Conservation (phyloP, 176 grass and related monocot genomes). For the Aegilops speltoides region DNA sequence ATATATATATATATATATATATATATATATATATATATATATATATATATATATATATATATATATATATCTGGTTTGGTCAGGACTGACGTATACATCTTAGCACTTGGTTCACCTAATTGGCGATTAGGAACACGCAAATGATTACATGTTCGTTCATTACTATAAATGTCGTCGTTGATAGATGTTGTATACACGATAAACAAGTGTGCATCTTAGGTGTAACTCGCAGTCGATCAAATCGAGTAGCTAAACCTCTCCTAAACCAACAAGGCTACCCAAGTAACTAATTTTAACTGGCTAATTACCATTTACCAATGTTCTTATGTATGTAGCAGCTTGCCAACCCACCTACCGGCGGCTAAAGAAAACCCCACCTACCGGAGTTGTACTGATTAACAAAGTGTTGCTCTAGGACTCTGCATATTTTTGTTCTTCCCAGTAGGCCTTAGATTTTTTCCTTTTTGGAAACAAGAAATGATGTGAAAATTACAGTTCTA, state of each 20-base stretch:
- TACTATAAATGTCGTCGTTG: neutral
- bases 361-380: too few species aligned
- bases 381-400: too few species aligned
- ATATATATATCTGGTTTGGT: neutral
- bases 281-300: neutral
- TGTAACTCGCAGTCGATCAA: neutral
- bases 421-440: too few species aligned
- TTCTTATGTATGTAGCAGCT: neutral
- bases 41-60: too few species aligned
- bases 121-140: neutral
- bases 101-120: neutral
- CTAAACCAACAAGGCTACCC: neutral
- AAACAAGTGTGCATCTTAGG: neutral
- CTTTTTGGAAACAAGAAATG: neutral
- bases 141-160: neutral
- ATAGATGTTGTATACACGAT: neutral
- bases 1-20: too few species aligned
- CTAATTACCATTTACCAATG: neutral
- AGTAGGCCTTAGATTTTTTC: neutral
- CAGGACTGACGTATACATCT: neutral
- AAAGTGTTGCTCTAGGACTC: too few species aligned
- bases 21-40: too few species aligned
- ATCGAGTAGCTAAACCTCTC: neutral
- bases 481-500: neutral
- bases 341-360: neutral